Base-by-base conservation (phyloP, 495 filamentous ascomycete genomes). In the Xanthoparmelia taractica region DNA sequence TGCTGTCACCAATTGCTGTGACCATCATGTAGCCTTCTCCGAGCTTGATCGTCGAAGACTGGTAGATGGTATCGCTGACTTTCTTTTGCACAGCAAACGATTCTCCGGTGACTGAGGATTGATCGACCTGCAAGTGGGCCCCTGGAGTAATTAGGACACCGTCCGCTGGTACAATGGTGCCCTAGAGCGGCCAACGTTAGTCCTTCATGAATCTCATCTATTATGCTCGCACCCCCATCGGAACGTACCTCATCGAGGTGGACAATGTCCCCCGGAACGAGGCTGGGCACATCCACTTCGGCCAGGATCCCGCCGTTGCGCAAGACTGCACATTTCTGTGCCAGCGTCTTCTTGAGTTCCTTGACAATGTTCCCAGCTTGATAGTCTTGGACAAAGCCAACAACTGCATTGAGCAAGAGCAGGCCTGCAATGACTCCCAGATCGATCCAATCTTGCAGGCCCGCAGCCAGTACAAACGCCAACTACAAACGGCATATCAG, bases 351-450 rank as follows among this genome's bases (percentile, higher is more conserved):
- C 80, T 94, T 94, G 72, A 96, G 78, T 69, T 89, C 87, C n/a
- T 91, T 88, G 77, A 96, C 91, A 63, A 95, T 92, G 59, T 89
- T 92, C 72, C 88, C 91, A 67, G 91, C 91, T 73, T 92, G 88
- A 77, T 80, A 93, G 77, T 96, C 91, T 73, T 96, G 91, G 56
- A 88, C 75, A 76, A 93, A 96, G 77, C 91, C 89, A 67, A 96
- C 91, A 59, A 76, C 73, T 52, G 91, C 91, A 76, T 96, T 96
- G 68, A 96, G 85, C 55, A 90, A 72, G 34, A 90, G 75, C 45
- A 90, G 75, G 63, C 74, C 87, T 75, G 84, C 86, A 67, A 90
- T 90, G 73, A 90, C 87, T 82, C 87, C 87, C 70, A 89, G 87
- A 76, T 90, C 87, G 69, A 90, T 85, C 87, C 87, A 90, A 71